Base-by-base conservation (phyloP, 2,329 filamentous ascomycete species). In the Colletotrichum brevisporum region DNA sequence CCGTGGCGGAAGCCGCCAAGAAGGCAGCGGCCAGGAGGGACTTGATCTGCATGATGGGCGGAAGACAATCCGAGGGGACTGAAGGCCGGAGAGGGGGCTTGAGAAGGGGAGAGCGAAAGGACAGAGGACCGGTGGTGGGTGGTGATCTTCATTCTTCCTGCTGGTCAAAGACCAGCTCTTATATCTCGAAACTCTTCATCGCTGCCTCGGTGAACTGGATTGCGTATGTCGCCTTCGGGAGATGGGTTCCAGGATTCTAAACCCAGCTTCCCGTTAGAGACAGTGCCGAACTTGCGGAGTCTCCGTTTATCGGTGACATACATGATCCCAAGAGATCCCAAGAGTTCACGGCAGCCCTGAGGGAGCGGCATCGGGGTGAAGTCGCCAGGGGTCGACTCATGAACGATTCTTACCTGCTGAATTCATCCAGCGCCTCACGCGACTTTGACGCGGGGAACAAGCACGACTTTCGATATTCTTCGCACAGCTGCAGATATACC, bases 41-140 rank as follows among this genome's bases (percentile, higher is more conserved):
- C 54, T 59, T 64, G 54, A 64, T 31, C 16, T 58, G 62, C 62
- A 64, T 64, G 4, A 16, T 52, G 31, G 36, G 21, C 21, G 18
- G 24, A 51, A 48, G 51, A 24, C 2, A 3, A 24, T 24, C 21
- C 21, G 21, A 24, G 41, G 41, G 15, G 31, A 8, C 41, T 43
- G 13, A 12, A 43, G 15, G 16, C 31, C 26, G 31, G 18, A n/a
- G 60, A 55, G 51, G 15, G 41, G 41, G 41, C 41, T 43, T 16
- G 41, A 43, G 41, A 3, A n/a, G 8, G 8, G 41, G 13, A 43
- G 13, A n/a, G 15, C 31, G 15, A 43, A n/a, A 12, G 41, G 16
- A 43, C 16, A 3, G 6, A 43, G 41, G 41, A 43, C 41, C 41
- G 41, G 41, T 43, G 41, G 15, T 43, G 41, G 41, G 10, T 15